Conservation (phyloP, 2,329 filamentous ascomycete species). For the Scytalidium lignicola region DNA sequence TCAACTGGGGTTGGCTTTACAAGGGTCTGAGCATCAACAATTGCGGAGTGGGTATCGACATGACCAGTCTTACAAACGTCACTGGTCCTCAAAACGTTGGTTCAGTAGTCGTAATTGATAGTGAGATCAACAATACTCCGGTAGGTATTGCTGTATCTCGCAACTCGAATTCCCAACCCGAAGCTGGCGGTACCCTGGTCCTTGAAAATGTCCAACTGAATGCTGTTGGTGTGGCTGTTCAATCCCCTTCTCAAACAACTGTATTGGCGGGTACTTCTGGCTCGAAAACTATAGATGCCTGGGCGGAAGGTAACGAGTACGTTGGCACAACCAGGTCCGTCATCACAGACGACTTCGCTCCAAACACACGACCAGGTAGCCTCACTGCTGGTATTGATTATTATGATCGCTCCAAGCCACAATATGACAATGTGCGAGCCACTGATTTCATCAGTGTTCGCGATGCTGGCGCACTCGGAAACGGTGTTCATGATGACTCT, state of each 20-base stretch:
- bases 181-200: constrained; percentile 72
- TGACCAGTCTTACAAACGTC: constrained; percentile 39
- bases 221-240: constrained; percentile 59
- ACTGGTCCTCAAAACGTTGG: constrained; percentile 42
- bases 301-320: constrained; percentile 75
- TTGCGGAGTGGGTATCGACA: constrained; percentile 47
- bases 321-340: constrained; percentile 37
- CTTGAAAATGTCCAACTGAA: constrained; percentile 83
- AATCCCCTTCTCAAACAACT: constrained; percentile 46
- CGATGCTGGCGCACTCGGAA: constrained; percentile 40
- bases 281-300: constrained; percentile 62
- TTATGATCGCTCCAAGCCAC: constrained; percentile 48
- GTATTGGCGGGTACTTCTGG: constrained; percentile 60
- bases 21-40: constrained; percentile 46
- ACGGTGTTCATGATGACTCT: constrained; percentile 56
- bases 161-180: constrained; percentile 44
- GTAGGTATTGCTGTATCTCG: constrained; percentile 46
- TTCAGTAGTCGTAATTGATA: constrained; percentile 53
- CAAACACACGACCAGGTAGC: constrained; percentile 36
- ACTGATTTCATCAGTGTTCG: constrained; percentile 39
- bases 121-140: constrained; percentile 41
- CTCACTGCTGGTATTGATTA: constrained; percentile 41
- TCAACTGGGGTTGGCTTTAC: constrained; percentile 58
- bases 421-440: constrained; percentile 38
- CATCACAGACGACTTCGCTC: constrained; percentile 35